Evolutionary conservation across 768 basidiomycete genomes (phyloP).

Genomic region (Boletellus emodensis): DNA sequence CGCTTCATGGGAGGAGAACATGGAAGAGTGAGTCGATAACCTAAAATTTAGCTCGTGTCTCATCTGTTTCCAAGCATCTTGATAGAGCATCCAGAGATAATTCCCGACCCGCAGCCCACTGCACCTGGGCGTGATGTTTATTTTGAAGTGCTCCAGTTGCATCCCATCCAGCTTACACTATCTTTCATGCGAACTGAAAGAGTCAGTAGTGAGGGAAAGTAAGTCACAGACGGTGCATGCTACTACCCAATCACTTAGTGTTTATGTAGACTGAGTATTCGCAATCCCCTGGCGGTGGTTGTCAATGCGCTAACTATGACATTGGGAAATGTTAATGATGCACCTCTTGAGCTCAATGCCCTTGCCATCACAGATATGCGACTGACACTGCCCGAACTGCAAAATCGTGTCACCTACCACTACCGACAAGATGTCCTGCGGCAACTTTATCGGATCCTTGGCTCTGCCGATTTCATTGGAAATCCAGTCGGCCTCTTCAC

Average conservation of each 20-base stretch:
- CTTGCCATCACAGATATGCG: constrained; percentile 94
- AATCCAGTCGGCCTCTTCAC: constrained; percentile 97
- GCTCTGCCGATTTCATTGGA: constrained; percentile 96
- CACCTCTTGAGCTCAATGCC: constrained; percentile 90
- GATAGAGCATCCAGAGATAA: constrained; percentile 62
- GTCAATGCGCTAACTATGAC: constrained; percentile 96
- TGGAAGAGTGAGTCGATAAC: constrained; percentile 59
- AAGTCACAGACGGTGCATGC: constrained; percentile 22
- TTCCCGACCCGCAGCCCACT: constrained; percentile 68
- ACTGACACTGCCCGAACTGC: constrained; percentile 77
- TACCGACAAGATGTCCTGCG: constrained; percentile 91
- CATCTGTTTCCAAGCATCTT: constrained; percentile 49
- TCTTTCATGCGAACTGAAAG: constrained; percentile 98
- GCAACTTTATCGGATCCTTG: constrained; percentile 93
- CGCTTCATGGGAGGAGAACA: constrained; percentile 79
- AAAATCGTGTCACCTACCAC: constrained; percentile 81
- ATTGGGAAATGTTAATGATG: constrained; percentile 94
- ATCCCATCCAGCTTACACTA: constrained; percentile 86
- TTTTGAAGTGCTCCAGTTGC: constrained; percentile 92
- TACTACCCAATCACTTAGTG: constrained; percentile 4
- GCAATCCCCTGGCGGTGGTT: constrained; percentile 90
- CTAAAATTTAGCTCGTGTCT: not conserved
- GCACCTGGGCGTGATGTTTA: constrained; percentile 77
- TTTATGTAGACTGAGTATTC: constrained; percentile 56
- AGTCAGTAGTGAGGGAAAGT: constrained; percentile 93